Base-by-base conservation (phyloP, 495 filamentous ascomycete species). In the Schizothecium vesticola region DNA sequence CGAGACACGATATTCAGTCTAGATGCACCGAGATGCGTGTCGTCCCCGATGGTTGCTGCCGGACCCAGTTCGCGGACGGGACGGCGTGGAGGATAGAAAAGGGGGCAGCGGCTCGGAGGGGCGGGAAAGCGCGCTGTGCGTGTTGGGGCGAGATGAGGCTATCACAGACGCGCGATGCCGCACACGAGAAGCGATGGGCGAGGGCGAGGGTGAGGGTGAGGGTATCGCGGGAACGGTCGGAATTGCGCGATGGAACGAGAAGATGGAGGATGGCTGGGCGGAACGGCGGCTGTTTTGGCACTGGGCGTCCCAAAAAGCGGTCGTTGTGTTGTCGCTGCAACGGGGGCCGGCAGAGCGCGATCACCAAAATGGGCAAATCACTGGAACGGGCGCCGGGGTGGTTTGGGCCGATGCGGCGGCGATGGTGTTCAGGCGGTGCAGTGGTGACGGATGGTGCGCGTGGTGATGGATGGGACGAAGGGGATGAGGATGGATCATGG, bases 351-450 rank as follows among this genome's bases (percentile, higher is more conserved):
- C 61, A 65, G 58, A 65, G 57, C 43, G 63, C 70, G 61, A 67
- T 71, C 57, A 59, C 59, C 61, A 57, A 68, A 74, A 70, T 59
- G 28, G 66, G 61, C 55, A 63, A 74, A 70, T 69, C 66, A 72
- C 36, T 60, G 58, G 56, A 25, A 67, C 68, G 62, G 31, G 21
- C 58, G 61, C 67, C 26, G 22, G 25, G 29, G 64, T 12, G 23
- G 11, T 55, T 63, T 63, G 64, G 66, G 62, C 71, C 23, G 70
- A 70, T 59, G 76, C 76, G 31, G 73, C 73, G 26, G 66, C 75
- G 65, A 75, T 69, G 67, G 79, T 72, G 59, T 68, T 71, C 51
- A 71, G 55, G 55, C 43, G 31, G 31, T 33, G 43, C 58, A 70
- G 67, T 57, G 66, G 66, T 68, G 59, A 70, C n/a, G 75, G 55